Conservation (phyloP, 2,329 filamentous ascomycete species). For the Madurella fahalii region DNA sequence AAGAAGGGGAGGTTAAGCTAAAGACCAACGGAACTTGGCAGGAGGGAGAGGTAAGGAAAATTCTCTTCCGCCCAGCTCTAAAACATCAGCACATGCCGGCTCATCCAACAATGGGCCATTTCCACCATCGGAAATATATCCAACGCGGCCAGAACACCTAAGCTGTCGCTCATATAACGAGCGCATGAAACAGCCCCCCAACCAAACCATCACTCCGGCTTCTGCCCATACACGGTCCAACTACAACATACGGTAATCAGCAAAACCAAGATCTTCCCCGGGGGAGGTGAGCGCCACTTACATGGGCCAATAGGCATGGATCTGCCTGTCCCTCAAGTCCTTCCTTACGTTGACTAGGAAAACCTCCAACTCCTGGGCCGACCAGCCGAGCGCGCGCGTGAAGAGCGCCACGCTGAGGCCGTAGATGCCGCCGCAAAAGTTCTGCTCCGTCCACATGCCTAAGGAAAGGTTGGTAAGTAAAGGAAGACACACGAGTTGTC, state of each 20-base stretch:
- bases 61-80: too few species aligned
- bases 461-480: background rate
- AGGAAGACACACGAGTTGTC: too few species aligned
- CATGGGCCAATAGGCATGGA: slow-evolving; percentile 21
- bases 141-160: too few species aligned
- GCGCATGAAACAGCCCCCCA: too few species aligned
- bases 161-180: too few species aligned
- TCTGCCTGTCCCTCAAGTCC: slow-evolving; percentile 14
- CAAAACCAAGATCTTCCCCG: background rate
- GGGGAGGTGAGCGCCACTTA: background rate
- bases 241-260: background rate
- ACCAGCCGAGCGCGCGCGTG: slow-evolving; percentile 27
- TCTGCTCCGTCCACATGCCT: slow-evolving; percentile 29
- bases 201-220: slow-evolving; percentile 2
- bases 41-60: too few species aligned
- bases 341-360: slow-evolving; percentile 17
- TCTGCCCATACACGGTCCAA: slow-evolving; percentile 8
- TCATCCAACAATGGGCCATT: too few species aligned
- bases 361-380: slow-evolving; percentile 23
- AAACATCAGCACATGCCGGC: too few species aligned
- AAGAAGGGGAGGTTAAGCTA: too few species aligned
- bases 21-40: too few species aligned
- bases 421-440: slow-evolving; percentile 28
- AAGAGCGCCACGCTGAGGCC: slow-evolving; percentile 28
- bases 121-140: too few species aligned